Base-by-base conservation (phyloP, 495 filamentous ascomycete genomes). In the Hypoxylon lenormandii region DNA sequence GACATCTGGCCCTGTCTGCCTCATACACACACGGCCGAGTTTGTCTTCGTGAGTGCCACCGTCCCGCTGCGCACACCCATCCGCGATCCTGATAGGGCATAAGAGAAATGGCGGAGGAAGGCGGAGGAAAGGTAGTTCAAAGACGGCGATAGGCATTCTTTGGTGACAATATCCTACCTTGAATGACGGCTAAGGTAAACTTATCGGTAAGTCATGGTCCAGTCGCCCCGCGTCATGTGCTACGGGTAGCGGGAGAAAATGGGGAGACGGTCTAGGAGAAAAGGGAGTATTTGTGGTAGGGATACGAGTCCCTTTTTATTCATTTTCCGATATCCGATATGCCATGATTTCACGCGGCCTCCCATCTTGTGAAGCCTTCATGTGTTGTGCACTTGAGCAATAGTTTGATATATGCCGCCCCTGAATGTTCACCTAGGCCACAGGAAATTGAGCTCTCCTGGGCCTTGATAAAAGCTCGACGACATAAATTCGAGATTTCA, bases 211-310 rank as follows among this genome's bases (percentile, higher is more conserved):
- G 11, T 51, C 18, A 42, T 53, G 2, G 26, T 33, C 64, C 55
- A 28, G 26, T 48, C 33, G 21, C 42, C 53, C 48, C 28, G 38
- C 33, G 38, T 64, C 60, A 26, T 55, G 66, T 64, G 43, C 38
- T 21, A 70, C 66, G 33, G 16, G 22, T 22, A 50, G 60, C 49
- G 45, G 54, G 49, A 43, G 48, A 46, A 46, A 46, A 48, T 50
- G 54, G 48, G 18, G 30, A 40, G 40, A 40, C 30, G 43, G 54
- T 36, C 60, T 55, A 56, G 67, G 61, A 60, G 60, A 61, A 57
- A 61, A 52, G 51, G 45, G 51, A 70, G 52, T 26, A 54, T 55
- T 33, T 59, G 57, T 54, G 42, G 51, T 26, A 61, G 43, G 64
- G 42, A n/a, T 43, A 28, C 37, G 49, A 70, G 61, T 33, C 55